Conservation (phyloP, 2,329 filamentous ascomycete species). For the Neocatenulostroma microsporum region DNA sequence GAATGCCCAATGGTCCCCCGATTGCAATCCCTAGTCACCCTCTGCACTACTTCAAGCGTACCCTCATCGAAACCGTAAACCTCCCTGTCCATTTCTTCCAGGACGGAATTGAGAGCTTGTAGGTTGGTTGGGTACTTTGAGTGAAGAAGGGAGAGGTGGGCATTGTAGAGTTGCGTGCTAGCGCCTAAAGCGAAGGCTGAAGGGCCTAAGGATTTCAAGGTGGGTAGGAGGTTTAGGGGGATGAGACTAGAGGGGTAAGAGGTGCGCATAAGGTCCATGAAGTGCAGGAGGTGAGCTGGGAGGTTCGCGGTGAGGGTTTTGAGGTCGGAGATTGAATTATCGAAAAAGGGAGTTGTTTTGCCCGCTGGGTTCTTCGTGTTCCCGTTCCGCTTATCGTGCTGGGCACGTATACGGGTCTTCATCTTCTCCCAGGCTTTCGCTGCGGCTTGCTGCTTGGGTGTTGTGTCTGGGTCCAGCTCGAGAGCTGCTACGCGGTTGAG, state of each 20-base stretch:
- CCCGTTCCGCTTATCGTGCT: too few species aligned
- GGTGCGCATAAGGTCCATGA: slow-evolving; percentile 32
- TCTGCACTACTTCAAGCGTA: slow-evolving; percentile 36
- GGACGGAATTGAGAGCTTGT: slow-evolving; percentile 45
- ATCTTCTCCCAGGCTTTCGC: background rate
- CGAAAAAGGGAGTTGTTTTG: background rate
- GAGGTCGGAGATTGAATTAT: slow-evolving; percentile 4
- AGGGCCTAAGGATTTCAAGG: slow-evolving; percentile 59
- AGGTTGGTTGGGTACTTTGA: slow-evolving; percentile 50
- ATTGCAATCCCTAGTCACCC: slow-evolving; percentile 26
- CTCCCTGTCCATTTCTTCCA: slow-evolving; percentile 59
- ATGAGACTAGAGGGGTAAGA: slow-evolving; percentile 56
- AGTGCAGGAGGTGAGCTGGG: slow-evolving; percentile 16
- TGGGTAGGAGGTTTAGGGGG: slow-evolving; percentile 55
- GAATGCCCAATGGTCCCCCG: slow-evolving; percentile 4
- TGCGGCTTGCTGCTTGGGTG: background rate
- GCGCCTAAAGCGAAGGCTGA: slow-evolving; percentile 65
- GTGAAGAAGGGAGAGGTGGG: slow-evolving; percentile 57
- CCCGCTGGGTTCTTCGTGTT: background rate
- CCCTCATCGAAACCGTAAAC: slow-evolving; percentile 51
- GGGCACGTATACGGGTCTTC: too few species aligned
- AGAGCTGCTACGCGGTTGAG: slow-evolving; percentile 38
- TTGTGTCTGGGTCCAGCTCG: slow-evolving; percentile 1
- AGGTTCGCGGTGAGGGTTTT: slow-evolving; percentile 11
- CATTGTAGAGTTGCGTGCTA: slow-evolving; percentile 62